These are phyloP conservation scores for Pyrus bretschneideri DNA, from an alignment of 306 rosid genomes.

Conservation along the genomic window DNA sequence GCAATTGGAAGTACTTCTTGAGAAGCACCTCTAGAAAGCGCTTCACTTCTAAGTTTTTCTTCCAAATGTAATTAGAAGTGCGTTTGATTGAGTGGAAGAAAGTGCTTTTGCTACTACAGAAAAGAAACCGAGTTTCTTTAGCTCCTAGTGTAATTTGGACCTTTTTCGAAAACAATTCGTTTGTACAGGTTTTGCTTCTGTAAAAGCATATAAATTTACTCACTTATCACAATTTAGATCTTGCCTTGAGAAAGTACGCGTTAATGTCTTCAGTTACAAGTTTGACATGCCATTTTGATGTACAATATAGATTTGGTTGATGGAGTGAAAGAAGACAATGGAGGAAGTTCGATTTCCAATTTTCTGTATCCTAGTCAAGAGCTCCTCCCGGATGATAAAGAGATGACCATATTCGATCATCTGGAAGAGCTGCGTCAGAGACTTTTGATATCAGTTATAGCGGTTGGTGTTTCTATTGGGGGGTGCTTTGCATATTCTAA, in stretches of 20 bases:
- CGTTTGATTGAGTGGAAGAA: neutral
- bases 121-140: neutral
- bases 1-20: neutral
- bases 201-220: neutral
- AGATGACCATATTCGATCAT: slow-evolving; percentile 89
- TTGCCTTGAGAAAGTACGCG: slow-evolving; percentile 10
- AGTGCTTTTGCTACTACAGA: neutral
- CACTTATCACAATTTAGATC: neutral
- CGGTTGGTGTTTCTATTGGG: slow-evolving; percentile 69
- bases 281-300: slow-evolving; percentile 14
- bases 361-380: slow-evolving; percentile 82
- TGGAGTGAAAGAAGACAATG: slow-evolving; percentile 38
- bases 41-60: neutral
- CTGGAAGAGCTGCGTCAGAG: slow-evolving; percentile 99
- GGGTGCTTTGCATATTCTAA: slow-evolving; percentile 91
- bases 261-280: slow-evolving; percentile 5
- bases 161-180: neutral
- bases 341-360: slow-evolving; percentile 44
- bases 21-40: neutral
- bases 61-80: neutral
- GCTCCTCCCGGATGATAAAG: slow-evolving; percentile 92
- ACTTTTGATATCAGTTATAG: slow-evolving; percentile 67
- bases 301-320: slow-evolving; percentile 25
- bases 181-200: neutral
- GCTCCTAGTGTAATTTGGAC: neutral